phyloP scores from a whole-genome alignment of 164 flowering plant species.

The Warburgia ugandensis region DNA sequence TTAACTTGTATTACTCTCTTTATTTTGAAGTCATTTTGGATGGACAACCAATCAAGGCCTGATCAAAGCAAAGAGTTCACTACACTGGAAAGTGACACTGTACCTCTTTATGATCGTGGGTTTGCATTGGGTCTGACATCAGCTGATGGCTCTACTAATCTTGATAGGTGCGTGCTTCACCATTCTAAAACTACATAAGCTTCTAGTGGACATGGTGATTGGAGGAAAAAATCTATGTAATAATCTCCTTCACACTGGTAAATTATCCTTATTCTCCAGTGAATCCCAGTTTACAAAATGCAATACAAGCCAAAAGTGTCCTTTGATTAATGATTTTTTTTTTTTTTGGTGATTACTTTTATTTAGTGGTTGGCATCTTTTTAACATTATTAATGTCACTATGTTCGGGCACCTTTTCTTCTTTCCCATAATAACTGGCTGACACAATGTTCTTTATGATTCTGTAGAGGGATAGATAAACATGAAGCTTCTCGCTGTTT shows the following conservation, averaged over 20 bases:
- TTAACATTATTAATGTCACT: too few species aligned
- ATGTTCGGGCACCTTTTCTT: not conserved
- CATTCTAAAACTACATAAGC: not conserved
- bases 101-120: constrained; percentile 90
- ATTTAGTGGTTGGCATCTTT: too few species aligned
- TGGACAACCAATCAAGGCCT: constrained; percentile 55
- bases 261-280: not conserved
- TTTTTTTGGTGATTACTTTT: too few species aligned
- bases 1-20: not conserved
- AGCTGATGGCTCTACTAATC: constrained; percentile 38
- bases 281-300: not conserved
- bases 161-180: constrained; percentile 44
- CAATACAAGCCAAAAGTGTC: not conserved
- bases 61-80: constrained; percentile 23
- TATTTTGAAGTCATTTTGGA: constrained; percentile 74
- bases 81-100: constrained; percentile 40
- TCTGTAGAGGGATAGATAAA: constrained; percentile 44
- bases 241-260: too few species aligned
- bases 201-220: not conserved
- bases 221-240: too few species aligned
- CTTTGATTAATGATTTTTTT: too few species aligned
- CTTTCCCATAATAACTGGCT: not conserved
- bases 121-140: constrained; percentile 60
- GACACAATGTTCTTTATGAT: not conserved
- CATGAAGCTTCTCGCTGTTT: constrained; percentile 75